Conservation (phyloP, 306 rosid species). For the Acmispon strigosus region DNA sequence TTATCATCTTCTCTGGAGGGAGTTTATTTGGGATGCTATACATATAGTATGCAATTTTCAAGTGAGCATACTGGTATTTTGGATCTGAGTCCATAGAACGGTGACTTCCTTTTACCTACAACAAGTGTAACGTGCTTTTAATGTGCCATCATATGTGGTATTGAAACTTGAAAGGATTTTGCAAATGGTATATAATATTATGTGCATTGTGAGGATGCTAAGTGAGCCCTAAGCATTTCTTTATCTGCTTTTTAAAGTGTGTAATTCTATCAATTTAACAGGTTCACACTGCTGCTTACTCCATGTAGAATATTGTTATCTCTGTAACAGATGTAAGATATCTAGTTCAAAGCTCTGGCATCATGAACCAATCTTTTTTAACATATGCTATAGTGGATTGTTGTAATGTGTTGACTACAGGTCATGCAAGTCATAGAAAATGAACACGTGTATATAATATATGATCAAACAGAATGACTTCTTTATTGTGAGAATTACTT, state of each 20-base stretch:
- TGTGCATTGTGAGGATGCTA: background rate
- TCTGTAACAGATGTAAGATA: background rate
- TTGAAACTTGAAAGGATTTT: background rate
- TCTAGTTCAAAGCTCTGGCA: too few species aligned
- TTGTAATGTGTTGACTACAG: background rate
- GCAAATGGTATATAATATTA: background rate
- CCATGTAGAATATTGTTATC: background rate
- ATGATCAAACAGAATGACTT: too few species aligned
- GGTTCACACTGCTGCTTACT: background rate
- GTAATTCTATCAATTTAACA: background rate
- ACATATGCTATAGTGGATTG: too few species aligned
- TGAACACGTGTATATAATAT: too few species aligned
- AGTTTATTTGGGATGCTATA: background rate
- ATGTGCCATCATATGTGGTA: background rate
- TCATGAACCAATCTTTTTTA: too few species aligned
- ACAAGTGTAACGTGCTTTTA: background rate
- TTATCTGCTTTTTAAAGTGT: background rate
- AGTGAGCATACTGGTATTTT: background rate
- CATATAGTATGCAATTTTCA: background rate
- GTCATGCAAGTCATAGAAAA: too few species aligned
- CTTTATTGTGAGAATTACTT: too few species aligned
- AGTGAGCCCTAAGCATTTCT: background rate
- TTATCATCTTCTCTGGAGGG: background rate
- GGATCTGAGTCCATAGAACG: slow-evolving; percentile 3
- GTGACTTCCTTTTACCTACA: background rate